Conservation (phyloP, 2,329 filamentous ascomycete species). For the Apiospora saccharicola region DNA sequence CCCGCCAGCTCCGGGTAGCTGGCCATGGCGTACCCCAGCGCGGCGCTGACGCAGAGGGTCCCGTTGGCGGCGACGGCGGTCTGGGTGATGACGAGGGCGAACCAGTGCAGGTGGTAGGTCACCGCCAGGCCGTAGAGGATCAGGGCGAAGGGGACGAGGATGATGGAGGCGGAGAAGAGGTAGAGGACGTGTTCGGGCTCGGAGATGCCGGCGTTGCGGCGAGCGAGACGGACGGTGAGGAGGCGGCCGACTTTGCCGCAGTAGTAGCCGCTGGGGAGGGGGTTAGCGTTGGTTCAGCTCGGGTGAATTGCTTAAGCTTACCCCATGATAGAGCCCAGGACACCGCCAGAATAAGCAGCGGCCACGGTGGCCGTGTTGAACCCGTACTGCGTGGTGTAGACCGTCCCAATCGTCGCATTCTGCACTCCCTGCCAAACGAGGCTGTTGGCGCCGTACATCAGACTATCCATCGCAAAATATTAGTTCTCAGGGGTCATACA, state of each 20-base stretch:
- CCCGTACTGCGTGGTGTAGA: constrained; percentile 42
- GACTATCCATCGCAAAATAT: constrained; percentile 28
- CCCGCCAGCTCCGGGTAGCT: constrained; percentile 42
- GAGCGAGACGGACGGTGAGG: constrained; percentile 33
- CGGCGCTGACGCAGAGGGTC: constrained; percentile 37
- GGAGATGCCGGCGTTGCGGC: constrained; percentile 34
- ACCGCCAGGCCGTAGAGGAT: constrained; percentile 34
- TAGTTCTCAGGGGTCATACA: neutral
- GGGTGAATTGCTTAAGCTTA: too few relatives aligned
- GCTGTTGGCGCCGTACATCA: constrained; percentile 44
- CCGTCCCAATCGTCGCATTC: constrained; percentile 42
- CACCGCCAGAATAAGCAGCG: constrained; percentile 38
- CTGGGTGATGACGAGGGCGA: constrained; percentile 40
- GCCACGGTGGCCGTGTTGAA: constrained; percentile 40
- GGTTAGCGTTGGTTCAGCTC: too few relatives aligned
- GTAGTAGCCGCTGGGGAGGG: constrained; percentile 35
- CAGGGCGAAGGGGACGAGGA: constrained; percentile 33
- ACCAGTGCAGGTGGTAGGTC: constrained; percentile 42
- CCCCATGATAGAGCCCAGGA: constrained; percentile 25
- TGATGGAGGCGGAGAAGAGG: constrained; percentile 30
- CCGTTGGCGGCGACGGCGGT: constrained; percentile 38
- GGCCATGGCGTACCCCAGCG: constrained; percentile 41
- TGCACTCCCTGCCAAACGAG: constrained; percentile 42
- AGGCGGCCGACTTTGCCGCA: constrained; percentile 44
- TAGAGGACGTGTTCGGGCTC: constrained; percentile 36